A percentile compares a stretch with the other conserved stretches of the same genome.
These are phyloP conservation scores for Diaporthe citriasiana DNA, from an alignment of 2,329 filamentous ascomycete genomes.

Conservation along the genomic window DNA sequence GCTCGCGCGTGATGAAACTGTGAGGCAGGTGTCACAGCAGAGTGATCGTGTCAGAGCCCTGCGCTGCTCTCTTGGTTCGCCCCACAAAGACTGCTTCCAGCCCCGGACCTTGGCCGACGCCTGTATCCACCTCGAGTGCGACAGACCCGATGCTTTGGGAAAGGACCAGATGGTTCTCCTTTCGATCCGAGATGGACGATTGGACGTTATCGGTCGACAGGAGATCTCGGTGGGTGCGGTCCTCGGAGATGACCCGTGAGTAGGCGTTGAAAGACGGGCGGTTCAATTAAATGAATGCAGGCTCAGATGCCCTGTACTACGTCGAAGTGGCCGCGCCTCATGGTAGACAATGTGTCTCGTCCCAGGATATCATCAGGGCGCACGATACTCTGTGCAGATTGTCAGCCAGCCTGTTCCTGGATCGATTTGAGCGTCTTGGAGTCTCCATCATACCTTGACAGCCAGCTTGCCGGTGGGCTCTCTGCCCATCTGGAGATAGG, in stretches of 20 bases:
- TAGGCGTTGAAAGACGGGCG: constrained; percentile 5
- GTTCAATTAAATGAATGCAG: background rate
- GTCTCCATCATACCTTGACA: constrained; percentile 28
- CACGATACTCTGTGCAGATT: constrained; percentile 14
- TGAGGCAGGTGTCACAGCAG: constrained; percentile 21
- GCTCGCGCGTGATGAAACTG: constrained; percentile 36
- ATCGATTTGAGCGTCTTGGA: background rate
- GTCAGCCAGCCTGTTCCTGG: background rate
- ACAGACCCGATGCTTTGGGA: constrained; percentile 27
- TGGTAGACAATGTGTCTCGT: constrained; percentile 32
- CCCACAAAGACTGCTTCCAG: background rate
- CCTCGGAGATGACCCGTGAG: constrained; percentile 16
- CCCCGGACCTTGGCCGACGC: constrained; percentile 9
- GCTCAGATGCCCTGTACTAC: constrained; percentile 6
- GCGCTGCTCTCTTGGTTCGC: constrained; percentile 2
- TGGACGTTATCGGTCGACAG: background rate
- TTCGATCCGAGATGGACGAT: constrained; percentile 2
- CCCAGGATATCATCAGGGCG: constrained; percentile 39
- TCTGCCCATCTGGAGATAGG: constrained; percentile 30
- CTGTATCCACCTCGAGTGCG: constrained; percentile 10
- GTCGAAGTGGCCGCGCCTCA: constrained; percentile 34
- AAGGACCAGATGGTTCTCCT: background rate
- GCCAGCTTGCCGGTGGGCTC: constrained; percentile 38
- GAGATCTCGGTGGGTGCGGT: background rate
- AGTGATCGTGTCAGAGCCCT: constrained; percentile 27